Percentiles rank a stretch among this genome's conserved stretches.
phyloP scores from a whole-genome alignment of 2,329 filamentous ascomycete genomes.

The Simplicillium sp. region DNA sequence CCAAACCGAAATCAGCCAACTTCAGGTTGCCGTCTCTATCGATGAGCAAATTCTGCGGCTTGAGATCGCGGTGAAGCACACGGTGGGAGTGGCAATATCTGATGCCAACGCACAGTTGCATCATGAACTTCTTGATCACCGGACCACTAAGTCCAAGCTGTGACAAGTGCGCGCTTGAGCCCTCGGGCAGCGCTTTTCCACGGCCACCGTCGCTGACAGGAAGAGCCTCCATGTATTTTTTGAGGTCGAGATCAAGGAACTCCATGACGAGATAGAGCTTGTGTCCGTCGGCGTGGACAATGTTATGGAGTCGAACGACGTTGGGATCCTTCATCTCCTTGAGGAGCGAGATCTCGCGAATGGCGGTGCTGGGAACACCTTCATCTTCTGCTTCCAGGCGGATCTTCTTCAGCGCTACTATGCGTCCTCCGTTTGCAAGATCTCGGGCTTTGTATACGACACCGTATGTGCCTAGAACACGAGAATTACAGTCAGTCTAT shows the following conservation, averaged over 20 bases:
- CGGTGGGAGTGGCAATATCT: conserved; percentile 85
- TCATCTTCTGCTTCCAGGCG: conserved; percentile 92
- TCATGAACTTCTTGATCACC: conserved; percentile 91
- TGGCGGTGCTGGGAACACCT: conserved; percentile 84
- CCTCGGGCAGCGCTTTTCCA: conserved; percentile 76
- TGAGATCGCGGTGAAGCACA: conserved; percentile 78
- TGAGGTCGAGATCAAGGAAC: conserved; percentile 83
- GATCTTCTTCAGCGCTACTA: conserved; percentile 92
- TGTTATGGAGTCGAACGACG: conserved; percentile 81
- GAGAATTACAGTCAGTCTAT: conserved; percentile 1
- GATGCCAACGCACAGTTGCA: conserved; percentile 74
- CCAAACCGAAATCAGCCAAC: conserved; percentile 82
- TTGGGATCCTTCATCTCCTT: conserved; percentile 93
- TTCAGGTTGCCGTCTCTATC: conserved; percentile 82
- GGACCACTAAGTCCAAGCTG: conserved; percentile 64
- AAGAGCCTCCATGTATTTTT: conserved; percentile 93
- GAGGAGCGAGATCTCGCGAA: conserved; percentile 86
- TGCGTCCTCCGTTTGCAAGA: conserved; percentile 69
- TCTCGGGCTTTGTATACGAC: conserved; percentile 93
- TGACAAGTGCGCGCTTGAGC: conserved; percentile 53
- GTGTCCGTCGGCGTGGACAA: conserved; percentile 88
- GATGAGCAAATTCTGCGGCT: conserved; percentile 85
- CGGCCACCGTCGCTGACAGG: conserved; percentile 77
- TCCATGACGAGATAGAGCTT: conserved; percentile 92
- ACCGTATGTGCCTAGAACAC: conserved; percentile 69